phyloP scores from a whole-genome alignment of 805 yeast species.

The Candida ipomoeae region DNA sequence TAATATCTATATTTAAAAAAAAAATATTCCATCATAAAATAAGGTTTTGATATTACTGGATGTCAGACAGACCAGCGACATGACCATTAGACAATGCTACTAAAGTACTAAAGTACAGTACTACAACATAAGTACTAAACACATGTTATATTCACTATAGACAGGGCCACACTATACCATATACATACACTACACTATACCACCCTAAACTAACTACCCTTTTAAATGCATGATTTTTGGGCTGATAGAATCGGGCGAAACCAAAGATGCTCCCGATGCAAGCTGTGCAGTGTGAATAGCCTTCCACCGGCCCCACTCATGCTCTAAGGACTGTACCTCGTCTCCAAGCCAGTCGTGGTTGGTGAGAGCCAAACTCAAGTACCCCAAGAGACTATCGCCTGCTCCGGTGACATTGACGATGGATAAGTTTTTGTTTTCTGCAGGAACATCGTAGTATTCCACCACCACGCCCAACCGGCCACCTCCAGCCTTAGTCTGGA shows the following conservation, averaged over 20 bases:
- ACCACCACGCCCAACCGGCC: slow-evolving; percentile 48
- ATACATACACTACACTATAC: no score
- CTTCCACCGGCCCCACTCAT: slow-evolving; percentile 37
- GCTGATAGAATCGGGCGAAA: slow-evolving; percentile 10
- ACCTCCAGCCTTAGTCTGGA: no score
- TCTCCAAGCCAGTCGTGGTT: slow-evolving; percentile 24
- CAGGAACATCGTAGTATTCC: slow-evolving; percentile 54
- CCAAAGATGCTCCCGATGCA: slow-evolving; percentile 32
- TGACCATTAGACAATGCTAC: no score
- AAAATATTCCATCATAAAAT: no score
- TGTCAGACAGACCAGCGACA: no score
- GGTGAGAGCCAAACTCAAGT: slow-evolving; percentile 40
- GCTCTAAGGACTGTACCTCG: slow-evolving; percentile 25
- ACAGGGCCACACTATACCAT: no score
- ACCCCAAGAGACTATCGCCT: slow-evolving; percentile 79
- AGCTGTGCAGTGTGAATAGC: slow-evolving; percentile 34
- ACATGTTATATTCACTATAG: no score
- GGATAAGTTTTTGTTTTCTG: slow-evolving; percentile 24
- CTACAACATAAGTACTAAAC: no score
- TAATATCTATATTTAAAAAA: no score
- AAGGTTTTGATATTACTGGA: no score
- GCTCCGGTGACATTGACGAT: slow-evolving; percentile 80
- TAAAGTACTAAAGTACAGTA: no score
- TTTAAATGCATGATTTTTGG: slow-evolving; percentile 2
- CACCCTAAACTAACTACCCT: background rate